phyloP scores from a whole-genome alignment of 805 yeast species.

The Wickerhamiella occidentalis region DNA sequence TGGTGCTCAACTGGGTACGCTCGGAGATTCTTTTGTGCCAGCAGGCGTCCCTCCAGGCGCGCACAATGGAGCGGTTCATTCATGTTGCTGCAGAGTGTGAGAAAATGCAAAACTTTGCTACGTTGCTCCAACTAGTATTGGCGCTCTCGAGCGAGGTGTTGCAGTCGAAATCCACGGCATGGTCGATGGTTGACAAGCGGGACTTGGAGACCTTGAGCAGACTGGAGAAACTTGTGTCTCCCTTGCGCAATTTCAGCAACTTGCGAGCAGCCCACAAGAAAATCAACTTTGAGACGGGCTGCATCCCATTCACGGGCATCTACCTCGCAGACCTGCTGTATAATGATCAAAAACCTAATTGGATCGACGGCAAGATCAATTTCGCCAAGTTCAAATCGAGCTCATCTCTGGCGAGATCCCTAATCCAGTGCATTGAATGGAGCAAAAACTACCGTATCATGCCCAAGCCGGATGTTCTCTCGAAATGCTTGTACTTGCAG shows the following conservation, averaged over 20 bases:
- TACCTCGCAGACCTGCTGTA: slow-evolving; percentile 72
- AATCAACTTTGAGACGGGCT: slow-evolving; percentile 54
- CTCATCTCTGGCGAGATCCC: slow-evolving; percentile 62
- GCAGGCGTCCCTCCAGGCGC: slow-evolving; percentile 44
- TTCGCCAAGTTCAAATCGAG: slow-evolving; percentile 66
- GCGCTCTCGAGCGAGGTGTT: slow-evolving; percentile 57
- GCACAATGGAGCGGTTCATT: slow-evolving; percentile 71
- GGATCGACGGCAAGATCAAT: slow-evolving; percentile 43
- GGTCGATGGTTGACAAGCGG: slow-evolving; percentile 61
- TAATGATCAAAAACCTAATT: slow-evolving; percentile 52
- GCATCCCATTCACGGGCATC: slow-evolving; percentile 82
- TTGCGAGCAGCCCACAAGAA: slow-evolving; percentile 53
- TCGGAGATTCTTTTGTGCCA: slow-evolving; percentile 72
- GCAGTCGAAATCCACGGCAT: slow-evolving; percentile 51
- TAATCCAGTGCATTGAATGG: slow-evolving; percentile 79
- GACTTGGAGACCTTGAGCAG: slow-evolving; percentile 57
- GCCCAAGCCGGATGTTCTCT: slow-evolving; percentile 47
- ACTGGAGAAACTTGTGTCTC: slow-evolving; percentile 60
- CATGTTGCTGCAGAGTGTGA: slow-evolving; percentile 72
- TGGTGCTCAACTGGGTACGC: slow-evolving; percentile 83
- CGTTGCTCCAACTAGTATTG: slow-evolving; percentile 74
- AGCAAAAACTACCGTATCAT: slow-evolving; percentile 51
- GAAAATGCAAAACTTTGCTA: slow-evolving; percentile 65
- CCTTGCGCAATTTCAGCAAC: slow-evolving; percentile 57
- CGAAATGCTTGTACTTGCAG: slow-evolving; percentile 10